These are phyloP conservation scores for Spirogloea muscicola DNA, from an alignment of 139 green algal species.

Conservation along the genomic window DNA sequence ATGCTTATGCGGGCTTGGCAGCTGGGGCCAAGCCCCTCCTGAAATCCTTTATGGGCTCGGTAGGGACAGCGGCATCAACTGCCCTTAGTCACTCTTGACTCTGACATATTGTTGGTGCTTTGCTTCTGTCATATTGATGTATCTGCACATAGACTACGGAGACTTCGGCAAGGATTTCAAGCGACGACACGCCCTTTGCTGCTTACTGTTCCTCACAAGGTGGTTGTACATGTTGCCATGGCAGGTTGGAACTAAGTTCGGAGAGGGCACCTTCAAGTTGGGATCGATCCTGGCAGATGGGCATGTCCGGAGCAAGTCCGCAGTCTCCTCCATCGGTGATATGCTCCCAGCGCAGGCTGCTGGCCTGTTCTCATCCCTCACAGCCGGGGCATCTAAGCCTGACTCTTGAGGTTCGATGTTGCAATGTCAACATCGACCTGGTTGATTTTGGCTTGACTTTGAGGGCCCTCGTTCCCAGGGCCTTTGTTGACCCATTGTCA, in stretches of 20 bases:
- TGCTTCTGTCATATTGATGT: neutral
- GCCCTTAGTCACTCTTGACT: neutral
- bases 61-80: no score
- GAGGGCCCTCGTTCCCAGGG: no score
- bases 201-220: neutral
- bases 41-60: slow-evolving; percentile 33
- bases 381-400: neutral
- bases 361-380: slow-evolving; percentile 22
- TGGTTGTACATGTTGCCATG: neutral
- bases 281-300: slow-evolving; percentile 12
- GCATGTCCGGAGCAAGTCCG: slow-evolving; percentile 9
- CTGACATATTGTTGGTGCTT: neutral
- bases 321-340: slow-evolving; percentile 10
- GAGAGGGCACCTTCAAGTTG: slow-evolving; percentile 13
- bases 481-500: no score
- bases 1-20: neutral
- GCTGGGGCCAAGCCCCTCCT: slow-evolving; percentile 18
- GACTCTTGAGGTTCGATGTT: no score
- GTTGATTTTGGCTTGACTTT: no score
- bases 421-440: no score
- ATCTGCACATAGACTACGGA: neutral
- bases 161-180: no score
- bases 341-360: neutral
- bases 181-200: no score
- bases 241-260: neutral